Percentiles rank a stretch among this genome's conserved stretches.
Conservation (phyloP, 2,329 filamentous ascomycete genomes). For the Westerdykella aurantiaca region DNA sequence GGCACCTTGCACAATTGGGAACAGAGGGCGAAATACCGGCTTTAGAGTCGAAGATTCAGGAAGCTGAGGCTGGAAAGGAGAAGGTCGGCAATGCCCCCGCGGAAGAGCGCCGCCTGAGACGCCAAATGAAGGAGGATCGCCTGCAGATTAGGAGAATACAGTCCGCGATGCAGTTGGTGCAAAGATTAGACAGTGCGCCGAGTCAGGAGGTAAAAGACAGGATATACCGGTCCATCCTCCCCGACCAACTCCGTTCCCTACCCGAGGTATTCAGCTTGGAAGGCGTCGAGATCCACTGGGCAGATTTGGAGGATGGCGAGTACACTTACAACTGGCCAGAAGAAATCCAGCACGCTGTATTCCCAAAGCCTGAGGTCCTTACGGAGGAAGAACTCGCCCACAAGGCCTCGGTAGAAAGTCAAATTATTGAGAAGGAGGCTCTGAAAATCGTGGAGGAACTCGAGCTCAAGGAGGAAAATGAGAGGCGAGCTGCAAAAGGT, state of each 20-base stretch:
- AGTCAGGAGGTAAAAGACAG: too few relatives aligned
- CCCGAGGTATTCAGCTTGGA: constrained; percentile 21
- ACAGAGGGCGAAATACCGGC: constrained; percentile 1
- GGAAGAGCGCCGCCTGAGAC: constrained; percentile 8
- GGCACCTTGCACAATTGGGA: not conserved
- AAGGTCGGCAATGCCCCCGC: constrained; percentile 10
- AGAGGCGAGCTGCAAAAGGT: too few relatives aligned
- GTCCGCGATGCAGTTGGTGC: too few relatives aligned
- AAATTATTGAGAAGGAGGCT: too few relatives aligned
- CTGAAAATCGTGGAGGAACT: too few relatives aligned
- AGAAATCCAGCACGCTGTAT: constrained; percentile 8
- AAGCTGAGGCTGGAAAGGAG: constrained; percentile 10
- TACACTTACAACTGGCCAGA: constrained; percentile 18
- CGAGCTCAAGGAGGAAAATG: too few relatives aligned
- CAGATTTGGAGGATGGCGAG: constrained; percentile 28
- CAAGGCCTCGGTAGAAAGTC: too few relatives aligned
- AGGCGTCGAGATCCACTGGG: constrained; percentile 29
- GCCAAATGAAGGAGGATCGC: constrained; percentile 13
- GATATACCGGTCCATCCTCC: too few relatives aligned
- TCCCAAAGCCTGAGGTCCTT: not conserved
- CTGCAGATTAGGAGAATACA: too few relatives aligned
- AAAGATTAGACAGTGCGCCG: too few relatives aligned
- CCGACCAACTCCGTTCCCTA: constrained; percentile 9
- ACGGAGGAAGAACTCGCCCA: not conserved
- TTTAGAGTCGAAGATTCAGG: constrained; percentile 17